Conservation (phyloP, 768 basidiomycete genomes). For the Lentinus brumalis region DNA sequence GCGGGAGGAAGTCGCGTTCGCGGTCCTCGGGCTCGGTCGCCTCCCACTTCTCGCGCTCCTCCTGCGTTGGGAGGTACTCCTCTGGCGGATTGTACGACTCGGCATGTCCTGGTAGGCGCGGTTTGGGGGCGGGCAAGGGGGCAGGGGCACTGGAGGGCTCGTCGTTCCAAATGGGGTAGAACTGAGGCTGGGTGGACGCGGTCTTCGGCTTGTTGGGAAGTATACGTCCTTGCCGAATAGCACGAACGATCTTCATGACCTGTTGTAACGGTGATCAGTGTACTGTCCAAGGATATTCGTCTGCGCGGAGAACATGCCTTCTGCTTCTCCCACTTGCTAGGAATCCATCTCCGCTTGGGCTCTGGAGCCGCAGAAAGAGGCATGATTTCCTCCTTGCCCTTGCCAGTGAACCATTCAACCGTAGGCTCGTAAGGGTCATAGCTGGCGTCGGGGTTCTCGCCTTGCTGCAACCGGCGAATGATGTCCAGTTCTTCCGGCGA, state of each 20-base stretch:
- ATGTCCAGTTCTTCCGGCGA: slow-evolving; percentile 92
- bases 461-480: slow-evolving; percentile 85
- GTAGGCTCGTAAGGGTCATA: slow-evolving; percentile 95
- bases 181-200: slow-evolving; percentile 60
- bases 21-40: slow-evolving; percentile 84
- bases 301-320: slow-evolving; percentile 57
- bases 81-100: slow-evolving; percentile 99
- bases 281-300: background rate
- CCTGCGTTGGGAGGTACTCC: slow-evolving; percentile 88
- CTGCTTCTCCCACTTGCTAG: slow-evolving; percentile 99
- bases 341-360: slow-evolving; percentile 94
- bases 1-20: slow-evolving; percentile 84
- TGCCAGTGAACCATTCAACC: slow-evolving; percentile 96
- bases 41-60: slow-evolving; percentile 84
- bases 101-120: slow-evolving; percentile 84
- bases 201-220: slow-evolving; percentile 85
- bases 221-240: slow-evolving; percentile 95
- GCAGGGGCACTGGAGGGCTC: slow-evolving; percentile 72
- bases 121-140: slow-evolving; percentile 92
- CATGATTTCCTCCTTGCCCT: slow-evolving; percentile 94
- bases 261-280: slow-evolving; percentile 31
- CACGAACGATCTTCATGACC: slow-evolving; percentile 99
- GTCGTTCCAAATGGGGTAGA: slow-evolving; percentile 91
- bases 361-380: slow-evolving; percentile 90
- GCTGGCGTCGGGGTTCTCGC: slow-evolving; percentile 86